Percentiles rank a stretch among this genome's conserved stretches.
Conservation (phyloP, 2,329 filamentous ascomycete genomes). For the Ophiostoma sp. region DNA sequence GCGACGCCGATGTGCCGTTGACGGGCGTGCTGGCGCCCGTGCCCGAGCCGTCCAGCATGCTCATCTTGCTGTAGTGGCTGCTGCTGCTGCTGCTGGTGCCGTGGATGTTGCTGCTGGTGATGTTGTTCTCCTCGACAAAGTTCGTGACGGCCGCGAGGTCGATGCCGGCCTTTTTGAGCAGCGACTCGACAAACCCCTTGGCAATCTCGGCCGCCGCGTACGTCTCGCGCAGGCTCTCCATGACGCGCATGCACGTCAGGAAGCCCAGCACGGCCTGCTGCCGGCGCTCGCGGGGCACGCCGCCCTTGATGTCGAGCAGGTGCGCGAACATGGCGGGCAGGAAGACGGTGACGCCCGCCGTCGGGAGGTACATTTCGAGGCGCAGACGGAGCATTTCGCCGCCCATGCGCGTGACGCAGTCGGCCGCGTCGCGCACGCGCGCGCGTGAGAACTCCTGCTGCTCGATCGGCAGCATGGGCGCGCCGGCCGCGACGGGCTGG, state of each 20-base stretch:
- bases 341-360: constrained; percentile 84
- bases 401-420: constrained; percentile 79
- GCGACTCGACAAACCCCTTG: constrained; percentile 89
- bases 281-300: constrained; percentile 68
- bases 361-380: constrained; percentile 75
- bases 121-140: constrained; percentile 39
- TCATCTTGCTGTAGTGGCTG: neutral
- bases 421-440: constrained; percentile 76
- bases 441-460: constrained; percentile 74
- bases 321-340: constrained; percentile 92
- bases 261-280: constrained; percentile 73
- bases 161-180: constrained; percentile 80
- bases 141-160: constrained; percentile 48
- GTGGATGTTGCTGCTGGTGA: neutral
- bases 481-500: constrained; percentile 62
- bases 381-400: constrained; percentile 66
- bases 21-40: constrained; percentile 24
- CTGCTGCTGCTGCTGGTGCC: neutral
- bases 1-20: constrained; percentile 26
- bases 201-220: constrained; percentile 94
- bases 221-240: constrained; percentile 79
- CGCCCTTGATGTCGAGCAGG: constrained; percentile 84
- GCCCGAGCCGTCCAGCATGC: constrained; percentile 37
- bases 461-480: constrained; percentile 49
- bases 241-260: constrained; percentile 85